Evolutionary conservation across 208 protist species (phyloP).

Genomic region (Trypanosoma scelopori): DNA sequence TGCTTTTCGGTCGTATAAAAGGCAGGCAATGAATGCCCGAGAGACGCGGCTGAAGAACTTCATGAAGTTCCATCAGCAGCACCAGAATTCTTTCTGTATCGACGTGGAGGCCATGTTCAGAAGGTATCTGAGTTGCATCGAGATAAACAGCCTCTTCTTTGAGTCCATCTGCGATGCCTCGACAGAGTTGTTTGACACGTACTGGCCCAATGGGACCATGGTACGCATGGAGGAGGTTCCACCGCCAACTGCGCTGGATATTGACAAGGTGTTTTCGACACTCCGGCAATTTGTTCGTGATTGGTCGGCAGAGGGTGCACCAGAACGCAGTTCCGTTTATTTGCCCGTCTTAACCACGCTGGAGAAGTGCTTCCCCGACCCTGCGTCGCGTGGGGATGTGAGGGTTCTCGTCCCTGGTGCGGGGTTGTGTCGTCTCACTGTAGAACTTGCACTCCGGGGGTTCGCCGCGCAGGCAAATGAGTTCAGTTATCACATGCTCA

Average conservation of each 20-base stretch:
- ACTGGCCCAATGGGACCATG: conserved; percentile 87
- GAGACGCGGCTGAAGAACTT: conserved; percentile 82
- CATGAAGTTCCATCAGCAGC: conserved; percentile 71
- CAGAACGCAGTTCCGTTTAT: conserved; percentile 92
- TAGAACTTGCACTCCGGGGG: conserved; percentile 92
- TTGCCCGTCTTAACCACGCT: conserved; percentile 85
- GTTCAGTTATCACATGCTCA: conserved; percentile 98
- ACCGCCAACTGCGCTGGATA: conserved; percentile 81
- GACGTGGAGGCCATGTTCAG: conserved; percentile 77
- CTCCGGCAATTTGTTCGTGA: conserved; percentile 96
- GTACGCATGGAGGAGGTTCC: conserved; percentile 67
- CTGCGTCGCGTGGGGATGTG: conserved; percentile 38
- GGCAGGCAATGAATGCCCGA: conserved; percentile 63
- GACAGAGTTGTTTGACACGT: conserved; percentile 83
- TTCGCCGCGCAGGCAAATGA: conserved; percentile 96
- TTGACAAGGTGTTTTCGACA: conserved; percentile 95
- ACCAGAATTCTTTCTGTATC: conserved; percentile 71
- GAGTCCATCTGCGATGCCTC: conserved; percentile 82
- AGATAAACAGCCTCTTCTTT: conserved; percentile 81
- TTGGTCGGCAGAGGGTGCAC: conserved; percentile 91
- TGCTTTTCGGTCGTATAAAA: conserved; percentile 77
- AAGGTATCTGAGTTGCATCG: conserved; percentile 76
- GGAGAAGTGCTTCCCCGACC: conserved; percentile 73
- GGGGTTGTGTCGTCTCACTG: conserved; percentile 93
- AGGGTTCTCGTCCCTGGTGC: conserved; percentile 88